Evolutionary conservation across 148 eudicot species (phyloP).

Genomic region (Fagopyrum homotropicum): DNA sequence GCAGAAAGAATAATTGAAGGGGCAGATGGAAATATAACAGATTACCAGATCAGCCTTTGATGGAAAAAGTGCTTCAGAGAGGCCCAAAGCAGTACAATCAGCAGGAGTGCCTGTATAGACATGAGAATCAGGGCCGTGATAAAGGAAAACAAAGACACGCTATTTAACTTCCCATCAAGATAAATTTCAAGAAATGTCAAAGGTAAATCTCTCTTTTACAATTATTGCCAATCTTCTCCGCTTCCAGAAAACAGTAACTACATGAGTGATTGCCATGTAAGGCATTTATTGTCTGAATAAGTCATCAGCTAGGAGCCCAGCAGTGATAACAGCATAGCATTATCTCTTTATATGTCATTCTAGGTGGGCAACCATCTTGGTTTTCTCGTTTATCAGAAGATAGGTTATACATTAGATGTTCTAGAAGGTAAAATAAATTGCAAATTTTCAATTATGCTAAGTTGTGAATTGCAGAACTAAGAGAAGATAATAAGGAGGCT

Average conservation of each 20-base stretch:
- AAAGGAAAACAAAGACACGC: neutral
- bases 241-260: neutral
- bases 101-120: constrained; percentile 80
- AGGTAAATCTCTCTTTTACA: neutral
- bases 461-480: neutral
- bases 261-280: neutral
- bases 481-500: neutral
- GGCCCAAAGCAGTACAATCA: constrained; percentile 83
- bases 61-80: constrained; percentile 66
- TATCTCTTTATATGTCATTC: neutral
- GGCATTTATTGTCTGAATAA: neutral
- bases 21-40: neutral
- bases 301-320: neutral
- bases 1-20: neutral
- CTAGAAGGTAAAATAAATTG: neutral
- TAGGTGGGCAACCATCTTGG: neutral
- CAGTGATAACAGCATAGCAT: neutral
- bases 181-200: neutral
- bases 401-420: neutral
- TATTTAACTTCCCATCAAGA: constrained; percentile 1
- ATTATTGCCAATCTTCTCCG: neutral
- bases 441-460: neutral
- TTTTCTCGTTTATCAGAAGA: neutral
- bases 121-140: constrained; percentile 6
- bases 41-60: constrained; percentile 73